Evolutionary conservation across 2,329 filamentous ascomycete species (phyloP).

Genomic region (Neurospora crassa): DNA sequence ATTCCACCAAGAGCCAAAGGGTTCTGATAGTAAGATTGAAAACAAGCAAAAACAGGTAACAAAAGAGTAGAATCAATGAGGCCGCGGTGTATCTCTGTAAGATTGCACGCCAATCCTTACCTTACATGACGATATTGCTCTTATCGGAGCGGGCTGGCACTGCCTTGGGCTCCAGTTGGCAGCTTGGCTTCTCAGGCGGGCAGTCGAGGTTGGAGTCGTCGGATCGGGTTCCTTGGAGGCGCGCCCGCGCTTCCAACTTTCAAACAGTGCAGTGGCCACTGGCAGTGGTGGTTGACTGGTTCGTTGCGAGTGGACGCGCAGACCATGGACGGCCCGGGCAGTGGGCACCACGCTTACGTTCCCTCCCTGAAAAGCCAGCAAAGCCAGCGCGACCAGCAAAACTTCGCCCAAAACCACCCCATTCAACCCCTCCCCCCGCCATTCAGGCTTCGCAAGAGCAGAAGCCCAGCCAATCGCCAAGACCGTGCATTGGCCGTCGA

Average conservation of each 20-base stretch:
- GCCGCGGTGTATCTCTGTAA: background rate
- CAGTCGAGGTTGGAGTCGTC: background rate
- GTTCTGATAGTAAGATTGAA: background rate
- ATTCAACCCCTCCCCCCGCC: conserved; percentile 2
- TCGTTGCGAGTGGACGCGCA: background rate
- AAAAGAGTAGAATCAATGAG: background rate
- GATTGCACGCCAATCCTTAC: background rate
- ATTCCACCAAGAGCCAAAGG: background rate
- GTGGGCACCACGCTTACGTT: background rate
- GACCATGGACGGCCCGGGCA: background rate
- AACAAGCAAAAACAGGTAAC: background rate
- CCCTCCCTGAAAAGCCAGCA: background rate
- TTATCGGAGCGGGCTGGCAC: background rate
- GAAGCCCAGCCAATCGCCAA: conserved; percentile 14
- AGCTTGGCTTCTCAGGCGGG: background rate
- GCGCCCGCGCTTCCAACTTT: background rate
- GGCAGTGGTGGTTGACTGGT: background rate
- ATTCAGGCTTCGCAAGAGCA: conserved; percentile 8
- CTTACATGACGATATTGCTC: background rate
- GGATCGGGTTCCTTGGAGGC: background rate
- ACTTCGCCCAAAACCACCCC: background rate
- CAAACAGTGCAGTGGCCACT: background rate
- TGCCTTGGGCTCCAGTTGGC: background rate
- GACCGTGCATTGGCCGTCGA: conserved; percentile 10
- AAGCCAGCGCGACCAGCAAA: background rate